Percentiles rank a stretch among this genome's conserved stretches.
These are phyloP conservation scores for Raffaelea arxii DNA, from an alignment of 2,329 filamentous ascomycete genomes.

Conservation along the genomic window DNA sequence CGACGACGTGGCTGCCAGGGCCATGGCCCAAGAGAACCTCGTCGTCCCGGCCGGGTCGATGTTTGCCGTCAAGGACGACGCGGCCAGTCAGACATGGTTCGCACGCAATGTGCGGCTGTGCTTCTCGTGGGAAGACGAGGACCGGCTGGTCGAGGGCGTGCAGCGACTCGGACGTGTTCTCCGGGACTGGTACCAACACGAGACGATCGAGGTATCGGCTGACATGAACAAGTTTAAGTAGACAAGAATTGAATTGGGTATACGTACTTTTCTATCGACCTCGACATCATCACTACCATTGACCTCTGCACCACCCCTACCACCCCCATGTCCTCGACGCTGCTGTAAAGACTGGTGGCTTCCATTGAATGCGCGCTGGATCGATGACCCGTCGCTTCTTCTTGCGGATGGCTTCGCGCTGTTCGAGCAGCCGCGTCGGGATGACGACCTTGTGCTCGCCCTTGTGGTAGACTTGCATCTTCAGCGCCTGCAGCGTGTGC, in stretches of 20 bases:
- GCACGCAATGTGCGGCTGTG: constrained; percentile 55
- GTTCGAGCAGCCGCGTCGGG: constrained; percentile 70
- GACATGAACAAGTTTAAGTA: not conserved
- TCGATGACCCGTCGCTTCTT: constrained; percentile 74
- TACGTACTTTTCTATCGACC: not conserved
- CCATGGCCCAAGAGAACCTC: constrained; percentile 53
- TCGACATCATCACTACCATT: not conserved
- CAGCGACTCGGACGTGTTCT: constrained; percentile 24
- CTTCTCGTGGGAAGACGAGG: constrained; percentile 63
- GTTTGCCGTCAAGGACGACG: constrained; percentile 57
- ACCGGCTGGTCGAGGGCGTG: constrained; percentile 56
- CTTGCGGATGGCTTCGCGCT: constrained; percentile 68
- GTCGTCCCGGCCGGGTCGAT: constrained; percentile 58
- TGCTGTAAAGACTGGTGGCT: constrained; percentile 88
- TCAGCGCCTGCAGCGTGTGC: constrained; percentile 85
- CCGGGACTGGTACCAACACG: constrained; percentile 10
- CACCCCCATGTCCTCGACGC: constrained; percentile 91
- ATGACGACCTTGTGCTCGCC: constrained; percentile 94
- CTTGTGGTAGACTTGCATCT: constrained; percentile 93
- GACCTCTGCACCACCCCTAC: constrained; percentile 34
- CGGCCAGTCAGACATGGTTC: constrained; percentile 39
- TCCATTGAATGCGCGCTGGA: constrained; percentile 77
- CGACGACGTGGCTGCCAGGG: constrained; percentile 44
- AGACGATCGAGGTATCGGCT: not conserved
- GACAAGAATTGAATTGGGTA: constrained; percentile 1